Percentiles rank a stretch among this genome's conserved stretches.
phyloP scores from a whole-genome alignment of 257 asterid species.

The Solanum bulbocastanum region DNA sequence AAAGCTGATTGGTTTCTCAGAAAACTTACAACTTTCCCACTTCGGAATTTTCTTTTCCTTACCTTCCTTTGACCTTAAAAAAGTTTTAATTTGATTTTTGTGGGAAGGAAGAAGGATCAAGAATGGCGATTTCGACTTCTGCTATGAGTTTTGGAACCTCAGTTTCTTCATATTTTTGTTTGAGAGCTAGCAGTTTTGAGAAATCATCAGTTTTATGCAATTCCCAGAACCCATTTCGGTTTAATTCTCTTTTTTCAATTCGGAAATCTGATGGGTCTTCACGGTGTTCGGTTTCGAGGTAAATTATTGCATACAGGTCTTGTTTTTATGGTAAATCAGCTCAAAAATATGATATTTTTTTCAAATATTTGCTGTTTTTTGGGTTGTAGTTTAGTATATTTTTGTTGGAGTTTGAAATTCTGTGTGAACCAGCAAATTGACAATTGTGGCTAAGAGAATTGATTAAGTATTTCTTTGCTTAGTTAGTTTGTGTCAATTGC shows the following conservation, averaged over 20 bases:
- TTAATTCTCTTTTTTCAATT: constrained; percentile 1
- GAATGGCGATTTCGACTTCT: constrained; percentile 40
- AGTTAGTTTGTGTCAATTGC: not conserved
- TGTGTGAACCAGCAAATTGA: not conserved
- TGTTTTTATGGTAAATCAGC: no score
- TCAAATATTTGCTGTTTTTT: not conserved
- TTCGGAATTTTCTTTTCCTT: not conserved
- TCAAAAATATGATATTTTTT: not conserved
- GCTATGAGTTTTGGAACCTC: constrained; percentile 25
- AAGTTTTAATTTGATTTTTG: not conserved
- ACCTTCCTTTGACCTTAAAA: not conserved
- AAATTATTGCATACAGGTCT: not conserved
- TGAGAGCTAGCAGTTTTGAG: constrained; percentile 15
- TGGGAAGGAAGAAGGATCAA: not conserved
- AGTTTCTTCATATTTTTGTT: constrained; percentile 14
- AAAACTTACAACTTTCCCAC: not conserved
- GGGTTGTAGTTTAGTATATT: not conserved
- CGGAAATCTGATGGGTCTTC: constrained; percentile 9
- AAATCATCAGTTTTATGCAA: constrained; percentile 19
- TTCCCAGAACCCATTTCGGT: constrained; percentile 15
- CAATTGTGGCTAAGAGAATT: not conserved
- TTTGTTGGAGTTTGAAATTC: not conserved
- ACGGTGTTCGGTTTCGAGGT: constrained; percentile 36
- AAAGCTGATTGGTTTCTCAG: not conserved
- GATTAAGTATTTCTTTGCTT: not conserved